Conservation (phyloP, 2,329 filamentous ascomycete genomes). For the Penicillium sp. region DNA sequence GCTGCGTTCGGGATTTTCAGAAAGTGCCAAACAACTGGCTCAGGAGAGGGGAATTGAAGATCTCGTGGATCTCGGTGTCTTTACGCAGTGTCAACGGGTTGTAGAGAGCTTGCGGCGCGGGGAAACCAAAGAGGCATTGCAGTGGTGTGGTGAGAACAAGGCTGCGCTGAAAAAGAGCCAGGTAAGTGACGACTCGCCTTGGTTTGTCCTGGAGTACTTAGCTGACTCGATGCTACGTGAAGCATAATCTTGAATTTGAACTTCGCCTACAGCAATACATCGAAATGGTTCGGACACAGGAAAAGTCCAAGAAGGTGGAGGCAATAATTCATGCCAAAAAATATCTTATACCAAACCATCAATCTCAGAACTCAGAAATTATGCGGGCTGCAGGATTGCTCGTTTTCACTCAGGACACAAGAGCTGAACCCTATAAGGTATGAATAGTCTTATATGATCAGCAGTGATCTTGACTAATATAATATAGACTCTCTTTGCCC, state of each 20-base stretch:
- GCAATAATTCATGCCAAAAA: constrained; percentile 81
- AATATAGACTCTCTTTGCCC: constrained; percentile 67
- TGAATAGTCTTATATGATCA: background rate
- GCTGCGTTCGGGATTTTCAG: constrained; percentile 75
- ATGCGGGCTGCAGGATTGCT: constrained; percentile 75
- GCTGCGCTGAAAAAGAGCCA: constrained; percentile 86
- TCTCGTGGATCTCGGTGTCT: constrained; percentile 85
- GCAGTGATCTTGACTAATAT: background rate
- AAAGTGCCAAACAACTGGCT: constrained; percentile 73
- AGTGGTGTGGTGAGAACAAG: constrained; percentile 93
- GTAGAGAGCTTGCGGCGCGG: constrained; percentile 68
- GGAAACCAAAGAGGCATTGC: constrained; percentile 73
- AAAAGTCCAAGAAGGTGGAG: constrained; percentile 66
- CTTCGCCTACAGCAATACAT: constrained; percentile 93
- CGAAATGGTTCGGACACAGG: constrained; percentile 73
- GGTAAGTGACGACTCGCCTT: constrained; percentile 47
- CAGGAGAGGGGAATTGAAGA: constrained; percentile 72
- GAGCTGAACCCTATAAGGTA: constrained; percentile 61
- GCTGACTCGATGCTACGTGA: background rate
- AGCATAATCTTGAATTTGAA: constrained; percentile 88
- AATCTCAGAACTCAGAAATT: constrained; percentile 67
- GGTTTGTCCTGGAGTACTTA: background rate
- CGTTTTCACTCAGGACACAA: constrained; percentile 66
- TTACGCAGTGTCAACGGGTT: constrained; percentile 76
- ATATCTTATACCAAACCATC: constrained; percentile 69